Evolutionary conservation across 1,284 basidiomycete species (phyloP), one percentile per base, ranked within the genome.

Genomic region (Cryptococcus sp.): DNA sequence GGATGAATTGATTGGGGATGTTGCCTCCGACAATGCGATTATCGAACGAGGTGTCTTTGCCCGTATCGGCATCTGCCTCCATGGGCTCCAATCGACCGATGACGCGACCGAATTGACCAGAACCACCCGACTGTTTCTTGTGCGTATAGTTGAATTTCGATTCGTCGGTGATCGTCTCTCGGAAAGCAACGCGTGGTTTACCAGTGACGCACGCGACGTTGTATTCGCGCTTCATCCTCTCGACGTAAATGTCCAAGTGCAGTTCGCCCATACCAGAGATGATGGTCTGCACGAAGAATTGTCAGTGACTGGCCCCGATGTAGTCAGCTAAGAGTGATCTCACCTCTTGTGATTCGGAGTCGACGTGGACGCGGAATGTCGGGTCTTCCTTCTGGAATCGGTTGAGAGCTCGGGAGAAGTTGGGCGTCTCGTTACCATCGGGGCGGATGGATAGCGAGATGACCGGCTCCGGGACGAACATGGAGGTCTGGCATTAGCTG

Each of bases 201-300:
- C 96, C 95, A 2, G 95, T 98, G 11, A 87, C 85, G 75, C 93
- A 97, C 39, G 91, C 87, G 25, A 95, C 91, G 63, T 91, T 91
- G 82, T 99, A 99, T 80, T 99, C 96, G 60, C 96, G 88, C 68
- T 88, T 88, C 93, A 99, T 98, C 47, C 96, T 90, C 79, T 99
- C 96, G 62, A 98, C 95, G 80, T 99, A 99, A 72, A 99, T 97
- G 75, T 99, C 96, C 25, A 99, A 85, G 76, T 99, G 96, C 11
- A 99, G 85, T 80, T 99, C 96, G 30, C 95, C 96, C 96, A 99
- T 99, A 19, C 96, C 96, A 38, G 92, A 95, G 64, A 99, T 98
- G 78, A 99, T 99, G n/a, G 96, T 99, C 89, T 92, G 66, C 25
- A 3, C 40, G 3, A 51, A n/a, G 42, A 25, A 19, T 20, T 17